A percentile compares a stretch with the other conserved stretches of the same genome.
phyloP scores from a whole-genome alignment of 176 grass and related monocot species.

The Oryza nivara region DNA sequence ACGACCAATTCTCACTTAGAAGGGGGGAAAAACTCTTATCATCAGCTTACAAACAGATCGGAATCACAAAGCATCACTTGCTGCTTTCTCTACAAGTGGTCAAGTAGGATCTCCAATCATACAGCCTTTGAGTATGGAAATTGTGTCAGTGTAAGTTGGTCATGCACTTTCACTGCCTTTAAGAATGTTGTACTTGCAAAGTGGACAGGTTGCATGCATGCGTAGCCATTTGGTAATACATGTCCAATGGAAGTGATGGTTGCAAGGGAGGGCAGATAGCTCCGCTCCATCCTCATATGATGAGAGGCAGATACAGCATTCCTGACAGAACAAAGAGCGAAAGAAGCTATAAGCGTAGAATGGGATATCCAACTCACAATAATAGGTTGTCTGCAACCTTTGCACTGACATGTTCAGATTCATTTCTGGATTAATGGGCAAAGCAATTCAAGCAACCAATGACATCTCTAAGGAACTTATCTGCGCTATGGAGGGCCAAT shows the following conservation, averaged over 20 bases:
- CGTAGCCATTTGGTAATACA: conserved; percentile 87
- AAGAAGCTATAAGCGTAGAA: conserved; percentile 29
- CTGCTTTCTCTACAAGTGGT: conserved; percentile 15
- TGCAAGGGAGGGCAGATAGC: conserved; percentile 85
- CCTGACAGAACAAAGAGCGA: conserved; percentile 52
- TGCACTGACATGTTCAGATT: neutral
- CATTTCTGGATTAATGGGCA: neutral
- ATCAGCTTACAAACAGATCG: conserved; percentile 27
- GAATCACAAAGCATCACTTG: conserved; percentile 14
- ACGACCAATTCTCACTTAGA: conserved; percentile 28
- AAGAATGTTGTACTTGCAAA: conserved; percentile 97
- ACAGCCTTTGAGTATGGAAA: neutral
- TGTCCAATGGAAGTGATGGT: conserved; percentile 85
- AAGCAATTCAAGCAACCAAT: conserved; percentile 1
- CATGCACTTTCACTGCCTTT: conserved; percentile 67
- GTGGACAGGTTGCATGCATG: conserved; percentile 84
- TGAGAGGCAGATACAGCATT: conserved; percentile 83
- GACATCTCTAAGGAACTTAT: neutral
- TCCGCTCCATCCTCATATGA: conserved; percentile 74
- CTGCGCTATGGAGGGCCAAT: neutral
- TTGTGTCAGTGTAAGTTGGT: conserved; percentile 43
- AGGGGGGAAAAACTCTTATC: conserved; percentile 21
- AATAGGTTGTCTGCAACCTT: neutral
- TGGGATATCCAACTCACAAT: neutral
- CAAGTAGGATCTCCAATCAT: conserved; percentile 6